Conservation (phyloP, 768 basidiomycete genomes). For the Lactarius vividus region DNA sequence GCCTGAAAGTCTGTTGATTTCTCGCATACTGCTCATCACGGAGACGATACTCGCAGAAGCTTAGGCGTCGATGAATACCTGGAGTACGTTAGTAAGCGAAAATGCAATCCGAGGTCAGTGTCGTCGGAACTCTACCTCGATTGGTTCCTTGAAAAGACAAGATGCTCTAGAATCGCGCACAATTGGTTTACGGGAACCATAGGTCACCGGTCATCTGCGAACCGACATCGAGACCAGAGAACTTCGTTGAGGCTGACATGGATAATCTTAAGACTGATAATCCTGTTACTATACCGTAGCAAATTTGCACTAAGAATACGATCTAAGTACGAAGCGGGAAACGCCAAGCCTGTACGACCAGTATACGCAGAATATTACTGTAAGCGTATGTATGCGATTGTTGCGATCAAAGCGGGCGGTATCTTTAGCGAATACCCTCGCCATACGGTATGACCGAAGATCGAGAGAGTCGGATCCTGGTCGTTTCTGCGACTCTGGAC, state of each 20-base stretch:
- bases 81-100: not conserved
- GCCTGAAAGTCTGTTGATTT: not conserved
- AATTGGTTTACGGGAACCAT: not conserved
- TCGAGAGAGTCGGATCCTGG: conserved; percentile 27
- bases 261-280: not conserved
- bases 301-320: not conserved
- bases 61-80: not conserved
- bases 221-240: not conserved
- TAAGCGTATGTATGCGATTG: not conserved
- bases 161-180: not conserved
- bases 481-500: conserved; percentile 31
- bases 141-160: too few species aligned
- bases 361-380: not conserved
- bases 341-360: not conserved
- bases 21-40: not conserved
- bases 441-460: conserved; percentile 13
- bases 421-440: not conserved
- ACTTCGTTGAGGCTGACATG: not conserved
- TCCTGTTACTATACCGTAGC: not conserved
- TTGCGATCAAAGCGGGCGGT: not conserved
- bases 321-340: not conserved
- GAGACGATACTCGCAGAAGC: not conserved
- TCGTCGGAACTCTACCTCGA: not conserved
- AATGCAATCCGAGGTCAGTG: not conserved
- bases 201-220: not conserved